Percentiles rank a stretch among this genome's conserved stretches.
Evolutionary conservation across 2,329 filamentous ascomycete species (phyloP).

Genomic region (Aspergillus sp.): DNA sequence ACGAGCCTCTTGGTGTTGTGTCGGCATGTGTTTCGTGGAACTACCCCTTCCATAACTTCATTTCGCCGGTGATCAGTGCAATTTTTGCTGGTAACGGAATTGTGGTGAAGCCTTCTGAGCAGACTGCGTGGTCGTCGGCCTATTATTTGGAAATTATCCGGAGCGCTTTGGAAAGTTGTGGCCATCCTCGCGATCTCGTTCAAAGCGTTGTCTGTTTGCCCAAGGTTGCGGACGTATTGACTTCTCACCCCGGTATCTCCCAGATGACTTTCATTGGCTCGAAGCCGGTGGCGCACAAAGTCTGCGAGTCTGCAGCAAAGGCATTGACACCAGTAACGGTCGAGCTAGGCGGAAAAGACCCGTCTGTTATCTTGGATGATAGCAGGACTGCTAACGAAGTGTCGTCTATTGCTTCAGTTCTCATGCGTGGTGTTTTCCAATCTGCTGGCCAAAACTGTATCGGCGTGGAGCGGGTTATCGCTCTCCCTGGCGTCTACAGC

Average conservation of each 20-base stretch:
- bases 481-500: slow-evolving; percentile 73
- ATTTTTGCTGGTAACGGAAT: slow-evolving; percentile 91
- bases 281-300: slow-evolving; percentile 78
- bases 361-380: slow-evolving; percentile 85
- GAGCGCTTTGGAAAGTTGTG: slow-evolving; percentile 76
- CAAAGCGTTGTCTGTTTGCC: slow-evolving; percentile 90
- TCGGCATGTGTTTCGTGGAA: slow-evolving; percentile 96
- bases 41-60: slow-evolving; percentile 92
- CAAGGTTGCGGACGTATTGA: slow-evolving; percentile 74
- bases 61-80: slow-evolving; percentile 85
- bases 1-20: slow-evolving; percentile 91
- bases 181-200: slow-evolving; percentile 76
- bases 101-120: slow-evolving; percentile 90
- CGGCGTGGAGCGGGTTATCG: slow-evolving; percentile 90
- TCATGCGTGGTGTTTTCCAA: slow-evolving; percentile 92
- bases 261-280: slow-evolving; percentile 98
- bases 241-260: slow-evolving; percentile 76
- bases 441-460: slow-evolving; percentile 97
- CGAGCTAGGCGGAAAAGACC: slow-evolving; percentile 93
- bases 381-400: slow-evolving; percentile 58
- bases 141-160: slow-evolving; percentile 81
- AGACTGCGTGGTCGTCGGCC: slow-evolving; percentile 85
- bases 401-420: slow-evolving; percentile 71
- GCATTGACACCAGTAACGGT: slow-evolving; percentile 83
- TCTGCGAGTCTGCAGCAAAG: slow-evolving; percentile 82